Evolutionary conservation across 140 eudicot genomes (phyloP).

Genomic region (Stevia rebaudiana): DNA sequence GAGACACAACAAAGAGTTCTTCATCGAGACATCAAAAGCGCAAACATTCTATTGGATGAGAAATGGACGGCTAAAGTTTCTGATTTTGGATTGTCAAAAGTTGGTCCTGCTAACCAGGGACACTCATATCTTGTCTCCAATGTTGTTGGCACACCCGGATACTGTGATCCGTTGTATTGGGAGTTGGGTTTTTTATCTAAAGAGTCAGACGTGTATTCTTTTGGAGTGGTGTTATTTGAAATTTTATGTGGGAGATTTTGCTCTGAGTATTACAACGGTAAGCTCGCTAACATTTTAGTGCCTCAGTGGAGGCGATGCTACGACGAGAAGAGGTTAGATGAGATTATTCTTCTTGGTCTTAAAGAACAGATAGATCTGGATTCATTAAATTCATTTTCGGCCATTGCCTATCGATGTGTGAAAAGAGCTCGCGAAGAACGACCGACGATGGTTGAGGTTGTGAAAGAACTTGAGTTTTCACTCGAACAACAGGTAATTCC

Average conservation of each 20-base stretch:
- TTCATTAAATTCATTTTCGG: slow-evolving; percentile 5
- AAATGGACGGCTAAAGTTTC: neutral
- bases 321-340: neutral
- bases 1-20: neutral
- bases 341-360: neutral
- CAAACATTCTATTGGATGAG: neutral
- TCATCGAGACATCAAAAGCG: slow-evolving; percentile 5
- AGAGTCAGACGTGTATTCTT: neutral
- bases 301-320: slow-evolving; percentile 4
- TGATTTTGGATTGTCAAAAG: neutral
- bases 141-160: neutral
- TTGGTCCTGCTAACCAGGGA: neutral
- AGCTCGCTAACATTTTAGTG: neutral
- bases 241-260: neutral
- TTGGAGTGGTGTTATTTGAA: neutral
- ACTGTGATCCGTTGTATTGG: neutral
- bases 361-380: slow-evolving; percentile 2
- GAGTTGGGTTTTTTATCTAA: neutral
- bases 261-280: neutral
- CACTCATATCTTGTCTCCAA: neutral
- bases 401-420: slow-evolving; percentile 12
- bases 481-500: slow-evolving; percentile 1
- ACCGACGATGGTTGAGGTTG: slow-evolving; percentile 8
- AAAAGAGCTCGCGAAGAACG: slow-evolving; percentile 8
- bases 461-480: neutral